Conservation (phyloP, 371 early-diverging fungal genomes). For the Apophysomyces elegans region DNA sequence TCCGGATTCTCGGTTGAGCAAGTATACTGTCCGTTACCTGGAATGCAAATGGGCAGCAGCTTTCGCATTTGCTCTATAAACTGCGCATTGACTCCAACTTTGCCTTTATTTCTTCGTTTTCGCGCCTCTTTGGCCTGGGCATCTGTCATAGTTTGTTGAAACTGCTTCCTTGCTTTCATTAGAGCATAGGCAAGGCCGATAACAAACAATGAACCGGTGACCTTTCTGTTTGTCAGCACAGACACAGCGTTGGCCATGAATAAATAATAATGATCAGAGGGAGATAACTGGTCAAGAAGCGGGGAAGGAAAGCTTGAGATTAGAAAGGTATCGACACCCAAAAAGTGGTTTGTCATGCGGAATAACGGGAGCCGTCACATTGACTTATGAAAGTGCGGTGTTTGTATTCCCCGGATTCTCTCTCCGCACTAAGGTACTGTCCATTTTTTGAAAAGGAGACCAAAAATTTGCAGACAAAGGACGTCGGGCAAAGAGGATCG, state of each 20-base stretch:
- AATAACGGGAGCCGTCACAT: too few relatives aligned
- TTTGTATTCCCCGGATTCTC: too few relatives aligned
- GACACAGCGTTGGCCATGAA: conserved; percentile 44
- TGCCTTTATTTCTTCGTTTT: conserved; percentile 29
- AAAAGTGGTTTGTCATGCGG: too few relatives aligned
- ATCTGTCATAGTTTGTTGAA: conserved; percentile 21
- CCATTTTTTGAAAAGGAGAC: too few relatives aligned
- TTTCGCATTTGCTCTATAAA: conserved; percentile 83
- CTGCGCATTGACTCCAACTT: conserved; percentile 68
- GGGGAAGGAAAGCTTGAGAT: conserved; percentile 9
- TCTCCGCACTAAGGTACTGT: conserved; percentile 27
- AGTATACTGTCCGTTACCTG: conserved; percentile 39
- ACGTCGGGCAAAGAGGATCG: conserved; percentile 12
- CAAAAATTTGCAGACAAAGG: not conserved
- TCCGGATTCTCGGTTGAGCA: not conserved
- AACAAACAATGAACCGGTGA: conserved; percentile 32
- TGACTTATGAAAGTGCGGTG: too few relatives aligned
- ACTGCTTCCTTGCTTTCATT: conserved; percentile 35
- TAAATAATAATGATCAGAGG: not conserved
- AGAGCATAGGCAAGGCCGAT: conserved; percentile 45
- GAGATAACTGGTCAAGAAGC: conserved; percentile 2
- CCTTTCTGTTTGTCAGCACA: conserved; percentile 33
- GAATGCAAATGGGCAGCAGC: conserved; percentile 74
- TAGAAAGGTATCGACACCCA: not conserved
- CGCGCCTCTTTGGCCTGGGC: conserved; percentile 8